Evolutionary conservation across 371 early-diverging fungal species (phyloP).

Genomic region (Mucor circinelloides): DNA sequence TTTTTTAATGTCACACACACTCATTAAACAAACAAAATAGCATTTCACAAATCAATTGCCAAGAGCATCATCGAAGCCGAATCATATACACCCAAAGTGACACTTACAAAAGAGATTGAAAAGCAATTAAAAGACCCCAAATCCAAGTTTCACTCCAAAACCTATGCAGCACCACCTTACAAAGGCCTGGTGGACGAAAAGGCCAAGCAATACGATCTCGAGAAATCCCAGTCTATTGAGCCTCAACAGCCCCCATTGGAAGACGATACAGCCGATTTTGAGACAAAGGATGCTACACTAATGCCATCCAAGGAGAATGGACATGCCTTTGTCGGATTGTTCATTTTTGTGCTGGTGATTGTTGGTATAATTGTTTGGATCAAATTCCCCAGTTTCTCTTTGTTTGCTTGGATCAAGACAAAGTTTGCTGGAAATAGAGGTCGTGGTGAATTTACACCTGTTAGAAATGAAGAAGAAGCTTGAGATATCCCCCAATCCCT

Average conservation of each 20-base stretch:
- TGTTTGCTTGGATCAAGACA: background rate
- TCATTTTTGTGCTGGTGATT: constrained; percentile 2
- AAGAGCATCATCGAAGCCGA: constrained; percentile 40
- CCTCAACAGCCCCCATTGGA: constrained; percentile 20
- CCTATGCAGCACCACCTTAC: constrained; percentile 22
- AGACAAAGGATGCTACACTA: background rate
- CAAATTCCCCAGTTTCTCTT: background rate
- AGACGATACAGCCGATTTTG: constrained; percentile 11
- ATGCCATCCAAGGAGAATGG: background rate
- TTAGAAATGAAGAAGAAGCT: constrained; percentile 14
- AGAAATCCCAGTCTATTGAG: constrained; percentile 1
- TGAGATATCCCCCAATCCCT: background rate
- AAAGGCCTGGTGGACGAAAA: constrained; percentile 30
- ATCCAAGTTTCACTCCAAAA: constrained; percentile 28
- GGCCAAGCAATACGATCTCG: constrained; percentile 17
- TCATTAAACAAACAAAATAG: constrained; percentile 7
- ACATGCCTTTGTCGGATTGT: constrained; percentile 6
- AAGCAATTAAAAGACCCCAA: constrained; percentile 17
- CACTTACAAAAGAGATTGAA: constrained; percentile 9
- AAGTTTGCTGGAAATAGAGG: background rate
- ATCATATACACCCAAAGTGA: constrained; percentile 25
- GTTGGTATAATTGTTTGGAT: constrained; percentile 13
- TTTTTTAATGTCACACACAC: background rate
- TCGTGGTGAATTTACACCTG: constrained; percentile 17
- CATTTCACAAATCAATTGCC: constrained; percentile 38